Evolutionary conservation across 2,329 filamentous ascomycete genomes (phyloP).

Genomic region (Lanzia echinophila): DNA sequence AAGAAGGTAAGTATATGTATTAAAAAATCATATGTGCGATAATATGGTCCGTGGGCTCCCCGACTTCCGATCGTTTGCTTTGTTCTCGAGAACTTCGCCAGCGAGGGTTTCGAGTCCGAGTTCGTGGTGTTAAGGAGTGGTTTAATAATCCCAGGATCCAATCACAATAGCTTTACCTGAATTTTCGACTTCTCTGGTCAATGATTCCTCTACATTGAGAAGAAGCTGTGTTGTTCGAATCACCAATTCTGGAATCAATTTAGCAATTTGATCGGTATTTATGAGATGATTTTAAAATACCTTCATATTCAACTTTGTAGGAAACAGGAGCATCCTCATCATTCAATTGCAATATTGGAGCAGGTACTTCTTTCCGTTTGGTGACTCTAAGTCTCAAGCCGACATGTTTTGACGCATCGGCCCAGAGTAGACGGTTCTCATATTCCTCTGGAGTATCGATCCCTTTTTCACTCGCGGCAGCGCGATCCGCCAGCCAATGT

Average conservation of each 20-base stretch:
- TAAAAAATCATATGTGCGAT: not conserved
- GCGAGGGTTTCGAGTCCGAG: not conserved
- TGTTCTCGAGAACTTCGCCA: not conserved
- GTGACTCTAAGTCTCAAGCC: slow-evolving; percentile 62
- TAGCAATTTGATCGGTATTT: not conserved
- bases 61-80: not conserved
- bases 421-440: slow-evolving; percentile 56
- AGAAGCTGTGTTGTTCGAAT: slow-evolving; percentile 58
- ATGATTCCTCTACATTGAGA: slow-evolving; percentile 57
- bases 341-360: slow-evolving; percentile 42
- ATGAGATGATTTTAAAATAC: slow-evolving; percentile 36
- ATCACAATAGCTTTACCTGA: slow-evolving; percentile 63
- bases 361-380: slow-evolving; percentile 40
- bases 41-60: not conserved
- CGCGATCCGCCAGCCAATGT: slow-evolving; percentile 54
- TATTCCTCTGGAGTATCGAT: slow-evolving; percentile 18
- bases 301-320: slow-evolving; percentile 67
- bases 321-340: slow-evolving; percentile 56
- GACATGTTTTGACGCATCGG: slow-evolving; percentile 53
- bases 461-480: not conserved
- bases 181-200: slow-evolving; percentile 50
- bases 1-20: slow-evolving; percentile 9
- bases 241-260: slow-evolving; percentile 53
- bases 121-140: not conserved
- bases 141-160: slow-evolving; percentile 36